phyloP scores from a whole-genome alignment of 2,329 filamentous ascomycete species.

The Raffaelea albimanens region DNA sequence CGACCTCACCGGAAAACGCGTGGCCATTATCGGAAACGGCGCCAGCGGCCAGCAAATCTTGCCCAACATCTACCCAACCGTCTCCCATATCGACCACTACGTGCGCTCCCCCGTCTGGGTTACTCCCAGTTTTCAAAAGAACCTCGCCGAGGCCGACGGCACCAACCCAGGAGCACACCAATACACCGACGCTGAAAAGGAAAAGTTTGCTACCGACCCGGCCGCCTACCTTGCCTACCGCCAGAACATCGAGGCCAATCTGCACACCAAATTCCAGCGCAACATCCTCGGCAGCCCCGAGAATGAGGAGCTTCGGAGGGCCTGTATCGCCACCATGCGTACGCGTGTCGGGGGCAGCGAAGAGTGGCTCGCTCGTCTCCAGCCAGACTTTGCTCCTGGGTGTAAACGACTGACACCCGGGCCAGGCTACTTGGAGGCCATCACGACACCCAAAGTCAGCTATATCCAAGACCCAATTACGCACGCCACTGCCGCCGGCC shows the following conservation, averaged over 20 bases:
- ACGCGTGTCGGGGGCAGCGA: constrained; percentile 4
- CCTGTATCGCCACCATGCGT: constrained; percentile 2
- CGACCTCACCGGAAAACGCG: constrained; percentile 6
- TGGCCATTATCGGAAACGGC: constrained; percentile 13
- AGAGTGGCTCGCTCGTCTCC: constrained; percentile 4
- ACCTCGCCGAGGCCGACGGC: constrained; percentile 1
- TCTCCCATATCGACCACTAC: constrained; percentile 9
- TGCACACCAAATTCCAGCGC: not conserved
- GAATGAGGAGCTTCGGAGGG: constrained; percentile 1
- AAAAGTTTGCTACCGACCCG: not conserved
- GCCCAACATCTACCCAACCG: not conserved
- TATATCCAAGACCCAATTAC: constrained; percentile 21
- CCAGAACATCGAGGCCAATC: not conserved
- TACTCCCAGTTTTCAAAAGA: constrained; percentile 3
- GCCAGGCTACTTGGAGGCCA: constrained; percentile 17
- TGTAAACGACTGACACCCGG: constrained; percentile 18
- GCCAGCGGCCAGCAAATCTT: constrained; percentile 10
- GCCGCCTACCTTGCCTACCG: constrained; percentile 4
- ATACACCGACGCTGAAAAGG: not conserved
- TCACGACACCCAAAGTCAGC: constrained; percentile 18
- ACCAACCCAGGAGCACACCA: not conserved
- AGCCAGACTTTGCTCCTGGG: constrained; percentile 15
- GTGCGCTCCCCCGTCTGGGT: constrained; percentile 9
- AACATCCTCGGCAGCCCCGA: not conserved
- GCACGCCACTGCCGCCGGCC: constrained; percentile 19